phyloP scores from a whole-genome alignment of 129 eudicot genomes.

The Chrysanthemum makinoi region DNA sequence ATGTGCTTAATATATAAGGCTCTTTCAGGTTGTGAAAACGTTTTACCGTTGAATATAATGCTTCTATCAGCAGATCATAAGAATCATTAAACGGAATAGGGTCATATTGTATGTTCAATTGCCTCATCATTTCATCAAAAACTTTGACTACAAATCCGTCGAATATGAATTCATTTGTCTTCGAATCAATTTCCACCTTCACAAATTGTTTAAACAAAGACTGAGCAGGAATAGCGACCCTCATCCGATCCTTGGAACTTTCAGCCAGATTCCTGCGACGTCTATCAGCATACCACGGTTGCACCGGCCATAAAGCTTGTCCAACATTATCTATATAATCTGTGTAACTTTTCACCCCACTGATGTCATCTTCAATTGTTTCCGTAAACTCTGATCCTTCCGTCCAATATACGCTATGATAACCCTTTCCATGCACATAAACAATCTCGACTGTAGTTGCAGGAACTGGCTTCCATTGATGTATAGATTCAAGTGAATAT shows the following conservation, averaged over 20 bases:
- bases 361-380: constrained; percentile 15
- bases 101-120: constrained; percentile 21
- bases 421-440: constrained; percentile 44
- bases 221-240: constrained; percentile 42
- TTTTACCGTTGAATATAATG: constrained; percentile 33
- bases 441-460: constrained; percentile 34
- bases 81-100: constrained; percentile 23
- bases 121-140: constrained; percentile 33
- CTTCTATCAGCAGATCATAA: constrained; percentile 36
- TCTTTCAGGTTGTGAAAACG: not conserved
- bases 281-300: constrained; percentile 29
- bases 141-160: constrained; percentile 48
- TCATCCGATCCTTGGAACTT: constrained; percentile 25
- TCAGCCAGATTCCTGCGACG: constrained; percentile 44
- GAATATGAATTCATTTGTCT: not conserved
- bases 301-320: constrained; percentile 45
- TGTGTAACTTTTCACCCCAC: constrained; percentile 22
- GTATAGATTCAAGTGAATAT: constrained; percentile 8
- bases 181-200: constrained; percentile 14
- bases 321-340: constrained; percentile 32
- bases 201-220: constrained; percentile 47
- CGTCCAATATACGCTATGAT: constrained; percentile 45
- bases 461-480: constrained; percentile 19
- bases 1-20: too few species aligned
- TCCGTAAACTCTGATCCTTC: constrained; percentile 42